Percentiles rank a stretch among this genome's conserved stretches.
phyloP scores from a whole-genome alignment of 208 protist genomes.

The Blechomonas ayalai region DNA sequence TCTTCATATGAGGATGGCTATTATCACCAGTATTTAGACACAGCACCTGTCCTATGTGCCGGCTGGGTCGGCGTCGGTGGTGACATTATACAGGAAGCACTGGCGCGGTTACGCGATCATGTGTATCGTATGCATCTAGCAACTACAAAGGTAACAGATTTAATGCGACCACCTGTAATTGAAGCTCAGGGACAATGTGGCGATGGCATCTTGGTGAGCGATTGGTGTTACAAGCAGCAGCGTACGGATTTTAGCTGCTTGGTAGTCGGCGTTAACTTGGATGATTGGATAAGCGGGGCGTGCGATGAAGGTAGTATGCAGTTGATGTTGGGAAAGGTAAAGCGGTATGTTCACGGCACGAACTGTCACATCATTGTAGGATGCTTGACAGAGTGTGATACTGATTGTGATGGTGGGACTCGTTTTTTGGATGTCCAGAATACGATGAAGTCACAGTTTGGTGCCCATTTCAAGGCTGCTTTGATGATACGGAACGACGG shows the following conservation, averaged over 20 bases:
- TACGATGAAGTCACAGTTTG: constrained; percentile 8
- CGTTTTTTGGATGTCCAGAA: constrained; percentile 9
- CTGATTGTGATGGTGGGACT: background rate
- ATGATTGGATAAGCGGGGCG: constrained; percentile 2
- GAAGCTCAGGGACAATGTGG: constrained; percentile 14
- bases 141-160: constrained; percentile 8
- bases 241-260: constrained; percentile 16
- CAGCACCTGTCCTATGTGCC: constrained; percentile 26
- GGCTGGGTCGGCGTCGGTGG: constrained; percentile 13
- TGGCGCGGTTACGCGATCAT: constrained; percentile 6
- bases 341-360: constrained; percentile 4
- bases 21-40: constrained; percentile 29
- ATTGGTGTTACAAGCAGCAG: constrained; percentile 31
- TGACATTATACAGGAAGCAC: constrained; percentile 15
- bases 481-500: constrained; percentile 8
- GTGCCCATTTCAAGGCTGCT: constrained; percentile 9
- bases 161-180: constrained; percentile 18
- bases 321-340: constrained; percentile 9
- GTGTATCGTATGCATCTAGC: constrained; percentile 8
- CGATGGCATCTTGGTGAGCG: constrained; percentile 24
- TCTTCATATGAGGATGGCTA: constrained; percentile 23
- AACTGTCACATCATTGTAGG: constrained; percentile 10
- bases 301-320: constrained; percentile 10
- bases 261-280: constrained; percentile 17
- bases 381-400: constrained; percentile 5